A percentile compares a stretch with the other conserved stretches of the same genome.
These are phyloP conservation scores for Theileria equi DNA, from an alignment of 169 alveolate genomes.

Conservation along the genomic window DNA sequence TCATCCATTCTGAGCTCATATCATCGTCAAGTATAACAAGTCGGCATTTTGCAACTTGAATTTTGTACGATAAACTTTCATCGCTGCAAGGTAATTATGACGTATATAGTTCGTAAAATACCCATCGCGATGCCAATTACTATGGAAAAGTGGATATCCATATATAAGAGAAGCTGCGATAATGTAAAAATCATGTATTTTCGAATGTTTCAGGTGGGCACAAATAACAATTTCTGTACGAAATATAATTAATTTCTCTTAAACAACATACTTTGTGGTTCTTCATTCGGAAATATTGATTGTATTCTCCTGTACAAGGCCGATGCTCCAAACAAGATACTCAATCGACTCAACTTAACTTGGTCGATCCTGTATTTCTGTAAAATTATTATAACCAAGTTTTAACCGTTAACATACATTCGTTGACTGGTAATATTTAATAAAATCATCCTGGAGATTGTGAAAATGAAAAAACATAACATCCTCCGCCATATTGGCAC, in stretches of 20 bases:
- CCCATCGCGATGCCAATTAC: slow-evolving; percentile 62
- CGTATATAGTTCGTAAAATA: not conserved
- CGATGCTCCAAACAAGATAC: slow-evolving; percentile 62
- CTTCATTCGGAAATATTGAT: slow-evolving; percentile 47
- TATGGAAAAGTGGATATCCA: slow-evolving; percentile 57
- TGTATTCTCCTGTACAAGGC: slow-evolving; percentile 47
- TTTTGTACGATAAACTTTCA: slow-evolving; percentile 43
- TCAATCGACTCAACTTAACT: slow-evolving; percentile 52
- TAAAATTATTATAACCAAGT: not conserved
- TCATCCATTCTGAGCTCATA: slow-evolving; percentile 46
- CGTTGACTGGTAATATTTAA: slow-evolving; percentile 54
- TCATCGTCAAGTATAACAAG: slow-evolving; percentile 63
- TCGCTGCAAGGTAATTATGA: slow-evolving; percentile 9
- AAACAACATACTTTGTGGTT: slow-evolving; percentile 24
- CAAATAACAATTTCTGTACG: slow-evolving; percentile 59
- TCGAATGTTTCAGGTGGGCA: slow-evolving; percentile 64
- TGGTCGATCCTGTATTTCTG: slow-evolving; percentile 64
- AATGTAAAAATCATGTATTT: slow-evolving; percentile 59
- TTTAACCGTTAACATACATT: slow-evolving; percentile 7
- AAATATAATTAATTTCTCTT: not conserved
- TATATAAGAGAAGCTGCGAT: slow-evolving; percentile 59
- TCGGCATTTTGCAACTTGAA: slow-evolving; percentile 47
- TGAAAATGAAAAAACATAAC: slow-evolving; percentile 51
- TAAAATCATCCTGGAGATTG: slow-evolving; percentile 64
- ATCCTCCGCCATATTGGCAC: slow-evolving; percentile 44